Conservation (phyloP, 2,329 filamentous ascomycete genomes). For the Curvularia verruculosa region DNA sequence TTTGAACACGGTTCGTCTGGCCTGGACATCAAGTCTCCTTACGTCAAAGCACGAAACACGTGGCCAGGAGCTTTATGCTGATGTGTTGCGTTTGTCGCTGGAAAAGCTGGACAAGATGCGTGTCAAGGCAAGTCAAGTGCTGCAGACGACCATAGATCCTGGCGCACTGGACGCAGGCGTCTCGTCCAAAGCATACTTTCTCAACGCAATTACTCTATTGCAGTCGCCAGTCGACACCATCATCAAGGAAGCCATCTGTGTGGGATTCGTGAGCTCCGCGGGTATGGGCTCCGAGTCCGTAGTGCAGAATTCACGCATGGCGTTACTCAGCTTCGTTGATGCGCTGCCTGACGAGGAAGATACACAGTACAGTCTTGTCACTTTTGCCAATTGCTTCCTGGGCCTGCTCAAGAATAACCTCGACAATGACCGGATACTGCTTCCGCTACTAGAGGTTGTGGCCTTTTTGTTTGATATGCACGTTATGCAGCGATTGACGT, state of each 20-base stretch:
- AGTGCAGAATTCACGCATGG: constrained; percentile 70
- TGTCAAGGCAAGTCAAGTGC: constrained; percentile 35
- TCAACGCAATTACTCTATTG: constrained; percentile 54
- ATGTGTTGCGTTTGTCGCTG: constrained; percentile 71
- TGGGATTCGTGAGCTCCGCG: constrained; percentile 74
- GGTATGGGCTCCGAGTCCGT: constrained; percentile 80
- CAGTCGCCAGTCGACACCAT: constrained; percentile 13
- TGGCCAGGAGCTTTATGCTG: constrained; percentile 38
- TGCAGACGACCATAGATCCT: constrained; percentile 13
- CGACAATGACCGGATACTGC: constrained; percentile 69
- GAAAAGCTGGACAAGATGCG: constrained; percentile 93
- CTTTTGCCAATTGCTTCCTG: constrained; percentile 35
- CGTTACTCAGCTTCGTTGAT: constrained; percentile 59
- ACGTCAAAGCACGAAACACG: constrained; percentile 15
- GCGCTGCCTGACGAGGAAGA: constrained; percentile 23
- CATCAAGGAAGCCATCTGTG: constrained; percentile 57
- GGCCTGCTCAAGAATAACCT: constrained; percentile 40
- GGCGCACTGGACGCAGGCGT: constrained; percentile 45
- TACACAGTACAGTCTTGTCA: constrained; percentile 30
- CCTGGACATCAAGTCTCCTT: constrained; percentile 35
- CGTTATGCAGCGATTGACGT: constrained; percentile 49
- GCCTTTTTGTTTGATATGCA: constrained; percentile 68
- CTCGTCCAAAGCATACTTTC: constrained; percentile 67
- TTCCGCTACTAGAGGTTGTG: constrained; percentile 77
- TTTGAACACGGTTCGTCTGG: constrained; percentile 66